A percentile compares a stretch with the other conserved stretches of the same genome.
Conservation (phyloP, 306 rosid genomes). For the Mimosa pudica region DNA sequence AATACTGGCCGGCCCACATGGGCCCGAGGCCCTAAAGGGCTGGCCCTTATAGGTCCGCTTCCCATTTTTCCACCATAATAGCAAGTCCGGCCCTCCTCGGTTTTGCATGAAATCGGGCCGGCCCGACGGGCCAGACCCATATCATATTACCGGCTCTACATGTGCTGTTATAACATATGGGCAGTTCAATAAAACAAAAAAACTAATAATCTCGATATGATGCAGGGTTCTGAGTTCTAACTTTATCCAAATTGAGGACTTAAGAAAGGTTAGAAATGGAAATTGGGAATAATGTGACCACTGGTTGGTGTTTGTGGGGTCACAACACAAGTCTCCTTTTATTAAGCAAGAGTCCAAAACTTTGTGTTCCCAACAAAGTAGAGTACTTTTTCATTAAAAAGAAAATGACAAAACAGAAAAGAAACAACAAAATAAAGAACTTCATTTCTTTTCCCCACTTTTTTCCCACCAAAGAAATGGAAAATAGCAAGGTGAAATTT, state of each 20-base stretch:
- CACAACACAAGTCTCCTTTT: constrained; percentile 20
- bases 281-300: background rate
- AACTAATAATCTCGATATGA: background rate
- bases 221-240: background rate
- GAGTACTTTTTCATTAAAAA: background rate
- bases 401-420: background rate
- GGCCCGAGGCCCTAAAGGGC: no score
- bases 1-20: no score
- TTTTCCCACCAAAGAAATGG: background rate
- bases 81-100: no score
- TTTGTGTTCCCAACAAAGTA: background rate
- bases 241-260: background rate
- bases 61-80: no score
- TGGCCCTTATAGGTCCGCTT: no score
- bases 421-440: background rate
- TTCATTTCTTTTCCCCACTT: background rate
- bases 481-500: background rate
- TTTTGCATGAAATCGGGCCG: no score
- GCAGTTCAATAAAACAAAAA: no score
- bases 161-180: no score
- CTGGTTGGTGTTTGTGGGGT: constrained; percentile 36
- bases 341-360: constrained; percentile 28
- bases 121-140: no score
- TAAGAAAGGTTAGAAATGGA: background rate
- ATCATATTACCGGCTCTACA: no score